phyloP scores from a whole-genome alignment of 306 rosid genomes.

The Datisca glomerata region DNA sequence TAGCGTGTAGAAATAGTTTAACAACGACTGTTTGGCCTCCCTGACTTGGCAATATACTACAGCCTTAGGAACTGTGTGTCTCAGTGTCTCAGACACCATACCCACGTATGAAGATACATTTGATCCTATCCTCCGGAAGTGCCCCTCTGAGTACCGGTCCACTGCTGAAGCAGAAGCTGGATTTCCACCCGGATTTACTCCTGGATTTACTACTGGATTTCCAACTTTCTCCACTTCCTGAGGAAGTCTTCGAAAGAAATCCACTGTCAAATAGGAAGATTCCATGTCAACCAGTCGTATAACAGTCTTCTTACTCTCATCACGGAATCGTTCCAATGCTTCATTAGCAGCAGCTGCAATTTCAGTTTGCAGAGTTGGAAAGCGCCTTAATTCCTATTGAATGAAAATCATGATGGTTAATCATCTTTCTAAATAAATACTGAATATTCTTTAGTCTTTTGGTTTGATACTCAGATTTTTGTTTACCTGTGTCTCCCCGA shows the following conservation, averaged over 20 bases:
- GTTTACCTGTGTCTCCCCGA: slow-evolving; percentile 83
- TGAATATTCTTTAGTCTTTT: background rate
- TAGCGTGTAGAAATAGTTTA: slow-evolving; percentile 61
- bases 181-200: background rate
- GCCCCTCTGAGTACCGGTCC: slow-evolving; percentile 77
- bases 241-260: slow-evolving; percentile 91
- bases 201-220: slow-evolving; percentile 14
- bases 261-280: slow-evolving; percentile 87
- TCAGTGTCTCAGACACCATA: slow-evolving; percentile 83
- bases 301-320: slow-evolving; percentile 69
- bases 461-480: background rate
- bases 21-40: slow-evolving; percentile 77
- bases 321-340: slow-evolving; percentile 88
- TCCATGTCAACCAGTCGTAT: slow-evolving; percentile 94
- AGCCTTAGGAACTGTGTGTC: slow-evolving; percentile 81
- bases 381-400: slow-evolving; percentile 66
- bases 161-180: slow-evolving; percentile 16
- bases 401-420: slow-evolving; percentile 15
- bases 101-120: slow-evolving; percentile 80
- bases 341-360: slow-evolving; percentile 63
- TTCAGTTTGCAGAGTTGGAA: slow-evolving; percentile 82
- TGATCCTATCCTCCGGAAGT: slow-evolving; percentile 78
- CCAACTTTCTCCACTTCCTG: slow-evolving; percentile 69
- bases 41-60: slow-evolving; percentile 91
- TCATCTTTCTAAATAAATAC: background rate